Conservation (phyloP, 192 early-diverging fungal species). For the Coemansia sp. region DNA sequence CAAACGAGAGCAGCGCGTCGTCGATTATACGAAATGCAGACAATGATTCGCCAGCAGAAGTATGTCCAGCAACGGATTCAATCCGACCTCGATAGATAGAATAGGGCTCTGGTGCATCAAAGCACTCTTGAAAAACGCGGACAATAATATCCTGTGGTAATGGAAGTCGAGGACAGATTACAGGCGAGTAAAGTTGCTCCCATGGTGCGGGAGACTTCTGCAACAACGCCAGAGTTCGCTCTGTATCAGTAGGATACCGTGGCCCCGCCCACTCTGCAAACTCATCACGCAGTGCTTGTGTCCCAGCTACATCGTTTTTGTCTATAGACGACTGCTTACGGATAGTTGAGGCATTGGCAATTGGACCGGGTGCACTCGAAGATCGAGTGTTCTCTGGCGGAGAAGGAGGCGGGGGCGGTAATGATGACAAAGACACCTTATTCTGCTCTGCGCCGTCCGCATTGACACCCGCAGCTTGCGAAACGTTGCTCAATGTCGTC, state of each 20-base stretch:
- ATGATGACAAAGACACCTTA: background rate
- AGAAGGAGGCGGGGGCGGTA: background rate
- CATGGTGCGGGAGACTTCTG: constrained; percentile 30
- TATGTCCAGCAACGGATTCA: constrained; percentile 17
- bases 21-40: constrained; percentile 31
- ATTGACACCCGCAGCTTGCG: background rate
- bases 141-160: constrained; percentile 38
- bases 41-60: constrained; percentile 7
- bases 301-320: background rate
- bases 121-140: constrained; percentile 31
- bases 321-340: background rate
- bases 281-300: constrained; percentile 14
- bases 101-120: constrained; percentile 37
- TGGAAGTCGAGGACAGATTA: constrained; percentile 46
- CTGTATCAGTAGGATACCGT: constrained; percentile 47
- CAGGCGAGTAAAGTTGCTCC: constrained; percentile 53
- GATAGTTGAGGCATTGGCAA: background rate
- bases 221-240: constrained; percentile 43
- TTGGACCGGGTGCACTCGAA: constrained; percentile 1
- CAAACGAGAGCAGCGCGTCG: constrained; percentile 56
- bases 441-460: background rate
- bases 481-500: background rate
- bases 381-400: background rate
- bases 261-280: constrained; percentile 47
- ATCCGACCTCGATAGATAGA: constrained; percentile 34